A percentile compares a stretch with the other conserved stretches of the same genome.
Evolutionary conservation across 2,329 filamentous ascomycete genomes (phyloP).

Genomic region (Didymella pinodella): DNA sequence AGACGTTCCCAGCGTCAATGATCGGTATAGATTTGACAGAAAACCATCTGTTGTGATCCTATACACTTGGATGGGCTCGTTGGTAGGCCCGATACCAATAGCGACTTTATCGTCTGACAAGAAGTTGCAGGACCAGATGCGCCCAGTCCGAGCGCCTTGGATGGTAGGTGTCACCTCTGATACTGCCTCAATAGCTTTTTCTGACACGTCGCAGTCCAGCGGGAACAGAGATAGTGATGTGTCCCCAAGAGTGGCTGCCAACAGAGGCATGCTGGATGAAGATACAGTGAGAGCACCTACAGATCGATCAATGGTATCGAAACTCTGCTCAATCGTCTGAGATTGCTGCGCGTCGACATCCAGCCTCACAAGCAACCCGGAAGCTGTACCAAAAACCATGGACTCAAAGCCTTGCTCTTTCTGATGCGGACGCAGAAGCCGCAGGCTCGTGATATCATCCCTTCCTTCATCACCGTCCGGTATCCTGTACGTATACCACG

Average conservation of each 20-base stretch:
- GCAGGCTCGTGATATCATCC: constrained; percentile 67
- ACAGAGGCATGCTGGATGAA: constrained; percentile 50
- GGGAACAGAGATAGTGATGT: constrained; percentile 56
- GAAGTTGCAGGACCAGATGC: constrained; percentile 62
- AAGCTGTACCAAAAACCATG: constrained; percentile 64
- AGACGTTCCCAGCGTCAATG: constrained; percentile 46
- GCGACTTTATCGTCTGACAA: constrained; percentile 60
- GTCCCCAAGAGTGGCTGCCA: constrained; percentile 63
- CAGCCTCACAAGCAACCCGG: constrained; percentile 58
- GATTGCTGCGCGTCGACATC: constrained; percentile 26
- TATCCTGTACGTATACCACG: constrained; percentile 63
- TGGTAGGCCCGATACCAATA: constrained; percentile 57
- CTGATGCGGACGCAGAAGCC: constrained; percentile 59
- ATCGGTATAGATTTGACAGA: constrained; percentile 48
- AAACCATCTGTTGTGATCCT: constrained; percentile 58
- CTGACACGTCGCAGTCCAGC: constrained; percentile 39
- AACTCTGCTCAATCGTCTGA: constrained; percentile 38
- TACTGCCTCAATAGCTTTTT: constrained; percentile 33
- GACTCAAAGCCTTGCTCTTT: constrained; percentile 51
- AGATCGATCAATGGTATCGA: constrained; percentile 53
- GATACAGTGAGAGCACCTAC: constrained; percentile 61
- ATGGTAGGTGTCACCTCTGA: constrained; percentile 30
- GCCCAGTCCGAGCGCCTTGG: constrained; percentile 28
- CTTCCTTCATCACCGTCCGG: constrained; percentile 59
- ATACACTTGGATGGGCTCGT: constrained; percentile 59